Base-by-base conservation (phyloP, 805 yeast species). In the Jamesozyma rosinii region DNA sequence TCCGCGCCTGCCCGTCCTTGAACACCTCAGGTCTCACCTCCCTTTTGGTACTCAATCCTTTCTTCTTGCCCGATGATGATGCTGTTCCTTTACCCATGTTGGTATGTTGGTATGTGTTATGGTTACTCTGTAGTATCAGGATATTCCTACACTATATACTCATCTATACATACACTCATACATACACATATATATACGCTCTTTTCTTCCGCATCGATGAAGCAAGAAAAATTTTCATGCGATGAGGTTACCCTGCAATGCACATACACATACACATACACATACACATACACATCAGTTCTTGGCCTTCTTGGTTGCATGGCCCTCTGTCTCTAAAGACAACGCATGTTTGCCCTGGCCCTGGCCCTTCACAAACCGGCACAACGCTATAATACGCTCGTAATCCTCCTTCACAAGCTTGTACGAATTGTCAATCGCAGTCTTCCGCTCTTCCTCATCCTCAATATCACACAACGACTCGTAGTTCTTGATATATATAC, bases 401-500 rank as follows among this genome's bases (percentile, higher is more conserved):
- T 88, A 90, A 52, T 86, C 95, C 38, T 76, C 81, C 43, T 76
- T 79, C 41, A 89, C 66, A 27, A 79, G 65, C 48, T 73, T 73
- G 52, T 78, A 86, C 0, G 95, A 90, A 10, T 80, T 77, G 41
- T 84, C 86, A 32, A 87, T 68, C 53, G 84, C 84, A 52, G 81
- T 86, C 47, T 71, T 72, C 47, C 76, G 69, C 14, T 79, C 78
- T n/a, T 78, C 77, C 0, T 75, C 68, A n/a, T 65, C 69, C 35
- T 81, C 87, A 57, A 87, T 64, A 4, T 77, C 83, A 30, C 63
- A 64, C 43, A 92, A 68, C 0, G 87, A 88, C 44, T 89, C 97
- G 52, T 70, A 76, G 64, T 92, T 92, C 57, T 86, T 84, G 44
- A 76, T 71, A 57, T 71, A 90, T 21, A 92, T 64, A 45, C 98